Percentiles rank a stretch among this genome's conserved stretches.
These are phyloP conservation scores for Hura crepitans DNA, from an alignment of 441 rosid species.

Conservation along the genomic window DNA sequence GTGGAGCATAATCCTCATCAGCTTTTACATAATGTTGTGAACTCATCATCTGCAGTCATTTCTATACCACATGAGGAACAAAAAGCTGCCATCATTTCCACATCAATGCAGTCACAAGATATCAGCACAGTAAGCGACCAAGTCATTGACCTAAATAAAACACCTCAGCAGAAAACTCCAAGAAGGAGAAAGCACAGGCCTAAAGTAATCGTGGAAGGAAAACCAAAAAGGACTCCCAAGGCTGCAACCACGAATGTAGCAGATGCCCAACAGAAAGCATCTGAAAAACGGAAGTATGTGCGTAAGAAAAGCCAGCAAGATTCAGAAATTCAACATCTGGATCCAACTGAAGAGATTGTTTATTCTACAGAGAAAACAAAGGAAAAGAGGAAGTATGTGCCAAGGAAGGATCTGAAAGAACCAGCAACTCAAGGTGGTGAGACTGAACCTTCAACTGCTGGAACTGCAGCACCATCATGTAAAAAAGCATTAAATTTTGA, in stretches of 20 bases:
- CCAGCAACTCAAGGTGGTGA: constrained; percentile 34
- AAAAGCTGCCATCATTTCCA: constrained; percentile 37
- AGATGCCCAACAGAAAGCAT: constrained; percentile 24
- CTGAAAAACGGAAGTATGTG: constrained; percentile 59
- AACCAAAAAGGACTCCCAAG: constrained; percentile 50
- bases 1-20: constrained; percentile 25
- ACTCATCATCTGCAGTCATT: constrained; percentile 40
- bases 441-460: constrained; percentile 24
- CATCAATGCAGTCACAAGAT: constrained; percentile 35
- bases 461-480: constrained; percentile 43
- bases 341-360: constrained; percentile 25
- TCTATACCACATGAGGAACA: constrained; percentile 34
- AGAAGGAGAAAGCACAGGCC: constrained; percentile 84
- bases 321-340: constrained; percentile 35
- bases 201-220: constrained; percentile 67
- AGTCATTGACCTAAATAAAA: constrained; percentile 64
- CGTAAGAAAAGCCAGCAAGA: constrained; percentile 46
- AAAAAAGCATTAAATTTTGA: constrained; percentile 57
- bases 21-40: constrained; percentile 40
- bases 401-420: constrained; percentile 41
- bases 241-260: constrained; percentile 18
- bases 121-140: constrained; percentile 26
- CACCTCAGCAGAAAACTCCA: constrained; percentile 66
- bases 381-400: constrained; percentile 58
- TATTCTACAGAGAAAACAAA: constrained; percentile 32